A percentile compares a stretch with the other conserved stretches of the same genome.
Evolutionary conservation across 2,329 filamentous ascomycete genomes (phyloP).

Genomic region (Sporothrix humicola): DNA sequence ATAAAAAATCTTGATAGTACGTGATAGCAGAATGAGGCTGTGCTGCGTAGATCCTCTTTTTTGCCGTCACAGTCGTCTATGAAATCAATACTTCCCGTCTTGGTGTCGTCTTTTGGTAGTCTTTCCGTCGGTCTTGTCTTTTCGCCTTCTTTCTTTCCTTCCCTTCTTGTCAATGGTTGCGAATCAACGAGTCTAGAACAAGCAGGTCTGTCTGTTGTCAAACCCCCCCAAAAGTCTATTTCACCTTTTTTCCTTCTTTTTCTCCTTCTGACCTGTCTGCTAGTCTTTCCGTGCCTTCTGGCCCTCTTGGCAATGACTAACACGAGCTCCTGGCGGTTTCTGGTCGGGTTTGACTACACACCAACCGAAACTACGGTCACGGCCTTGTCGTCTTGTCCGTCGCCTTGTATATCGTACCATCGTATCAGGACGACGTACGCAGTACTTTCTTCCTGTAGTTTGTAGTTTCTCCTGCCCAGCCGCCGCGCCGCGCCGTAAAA

Average conservation of each 20-base stretch:
- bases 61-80: background rate
- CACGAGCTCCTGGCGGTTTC: background rate
- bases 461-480: background rate
- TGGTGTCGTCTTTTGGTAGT: background rate
- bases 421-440: too few species aligned
- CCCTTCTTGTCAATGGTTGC: background rate
- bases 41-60: conserved; percentile 21
- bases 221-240: too few species aligned
- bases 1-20: background rate
- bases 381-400: too few species aligned
- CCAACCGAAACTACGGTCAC: too few species aligned
- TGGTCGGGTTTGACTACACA: too few species aligned
- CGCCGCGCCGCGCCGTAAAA: background rate
- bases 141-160: background rate
- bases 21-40: background rate
- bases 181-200: background rate
- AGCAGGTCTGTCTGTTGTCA: background rate
- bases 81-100: background rate
- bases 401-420: too few species aligned
- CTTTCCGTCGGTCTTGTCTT: background rate
- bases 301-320: conserved; percentile 5
- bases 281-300: background rate
- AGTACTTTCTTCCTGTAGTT: too few species aligned
- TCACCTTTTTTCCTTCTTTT: background rate
- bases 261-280: background rate